Conservation (phyloP, 2,329 filamentous ascomycete genomes). For the Cercospora janseana region DNA sequence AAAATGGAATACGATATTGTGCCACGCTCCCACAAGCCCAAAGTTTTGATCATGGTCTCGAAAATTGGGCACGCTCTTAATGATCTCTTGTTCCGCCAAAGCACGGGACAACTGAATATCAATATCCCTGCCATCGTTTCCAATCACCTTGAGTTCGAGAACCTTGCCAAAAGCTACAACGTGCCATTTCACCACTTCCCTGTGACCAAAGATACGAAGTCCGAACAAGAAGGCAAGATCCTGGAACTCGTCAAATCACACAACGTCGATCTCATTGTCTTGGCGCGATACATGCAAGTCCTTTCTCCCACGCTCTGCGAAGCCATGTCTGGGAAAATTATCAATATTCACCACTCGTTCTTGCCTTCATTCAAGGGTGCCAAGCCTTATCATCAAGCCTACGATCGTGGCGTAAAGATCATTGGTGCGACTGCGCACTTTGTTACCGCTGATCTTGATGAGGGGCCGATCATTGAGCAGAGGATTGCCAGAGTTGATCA, state of each 20-base stretch:
- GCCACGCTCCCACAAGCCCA: constrained; percentile 66
- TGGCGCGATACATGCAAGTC: constrained; percentile 87
- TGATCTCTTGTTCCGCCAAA: constrained; percentile 76
- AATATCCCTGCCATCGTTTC: constrained; percentile 77
- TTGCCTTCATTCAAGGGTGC: constrained; percentile 84
- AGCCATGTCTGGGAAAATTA: constrained; percentile 80
- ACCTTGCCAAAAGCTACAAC: constrained; percentile 69
- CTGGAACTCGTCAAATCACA: constrained; percentile 68
- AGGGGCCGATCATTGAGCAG: constrained; percentile 87
- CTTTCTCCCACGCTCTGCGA: constrained; percentile 70
- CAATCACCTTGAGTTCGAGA: constrained; percentile 72
- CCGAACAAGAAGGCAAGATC: constrained; percentile 68
- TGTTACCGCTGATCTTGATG: constrained; percentile 79
- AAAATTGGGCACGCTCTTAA: constrained; percentile 86
- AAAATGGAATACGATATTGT: constrained; percentile 70
- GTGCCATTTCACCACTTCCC: constrained; percentile 80
- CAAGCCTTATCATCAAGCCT: constrained; percentile 85
- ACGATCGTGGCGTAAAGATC: constrained; percentile 83
- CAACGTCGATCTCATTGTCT: constrained; percentile 72
- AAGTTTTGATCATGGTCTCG: constrained; percentile 83
- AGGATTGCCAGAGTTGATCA: constrained; percentile 74
- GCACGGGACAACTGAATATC: constrained; percentile 70
- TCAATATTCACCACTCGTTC: constrained; percentile 91
- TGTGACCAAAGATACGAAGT: constrained; percentile 74
- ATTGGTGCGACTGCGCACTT: constrained; percentile 85